Evolutionary conservation across 371 early-diverging fungal genomes (phyloP).

Genomic region (Mucor velutinosus): DNA sequence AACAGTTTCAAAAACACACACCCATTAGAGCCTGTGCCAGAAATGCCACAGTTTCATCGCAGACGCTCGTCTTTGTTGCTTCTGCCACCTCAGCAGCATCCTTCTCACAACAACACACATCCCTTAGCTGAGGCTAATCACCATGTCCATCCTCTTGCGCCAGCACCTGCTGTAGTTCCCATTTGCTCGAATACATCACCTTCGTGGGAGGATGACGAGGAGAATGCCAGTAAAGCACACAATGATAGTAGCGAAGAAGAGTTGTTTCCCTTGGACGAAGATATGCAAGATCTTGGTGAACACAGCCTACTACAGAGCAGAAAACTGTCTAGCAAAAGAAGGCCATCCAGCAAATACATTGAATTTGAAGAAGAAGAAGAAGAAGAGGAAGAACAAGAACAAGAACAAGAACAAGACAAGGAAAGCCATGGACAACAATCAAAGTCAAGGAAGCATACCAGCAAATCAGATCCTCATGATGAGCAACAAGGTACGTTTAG

Average conservation of each 20-base stretch:
- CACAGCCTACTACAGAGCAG: background rate
- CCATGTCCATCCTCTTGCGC: constrained; percentile 1
- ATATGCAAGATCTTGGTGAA: constrained; percentile 14
- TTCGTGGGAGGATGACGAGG: background rate
- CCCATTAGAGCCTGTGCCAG: background rate
- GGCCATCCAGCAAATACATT: background rate
- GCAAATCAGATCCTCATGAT: background rate
- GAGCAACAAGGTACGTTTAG: background rate
- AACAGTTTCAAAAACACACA: constrained; percentile 3
- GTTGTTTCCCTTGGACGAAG: constrained; percentile 48
- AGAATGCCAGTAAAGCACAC: background rate
- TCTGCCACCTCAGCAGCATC: background rate
- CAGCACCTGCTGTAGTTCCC: background rate
- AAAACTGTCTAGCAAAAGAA: background rate
- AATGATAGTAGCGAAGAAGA: constrained; percentile 23
- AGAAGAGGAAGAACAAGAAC: background rate
- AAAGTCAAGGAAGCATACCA: background rate
- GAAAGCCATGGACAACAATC: background rate
- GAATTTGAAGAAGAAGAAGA: background rate
- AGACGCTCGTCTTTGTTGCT: background rate
- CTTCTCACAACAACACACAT: background rate
- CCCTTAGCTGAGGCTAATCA: background rate
- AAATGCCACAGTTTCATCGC: background rate
- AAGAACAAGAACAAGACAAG: background rate
- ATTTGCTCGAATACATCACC: background rate